Evolutionary conservation across 2,329 filamentous ascomycete genomes (phyloP).

Genomic region (Cladosporium velox): DNA sequence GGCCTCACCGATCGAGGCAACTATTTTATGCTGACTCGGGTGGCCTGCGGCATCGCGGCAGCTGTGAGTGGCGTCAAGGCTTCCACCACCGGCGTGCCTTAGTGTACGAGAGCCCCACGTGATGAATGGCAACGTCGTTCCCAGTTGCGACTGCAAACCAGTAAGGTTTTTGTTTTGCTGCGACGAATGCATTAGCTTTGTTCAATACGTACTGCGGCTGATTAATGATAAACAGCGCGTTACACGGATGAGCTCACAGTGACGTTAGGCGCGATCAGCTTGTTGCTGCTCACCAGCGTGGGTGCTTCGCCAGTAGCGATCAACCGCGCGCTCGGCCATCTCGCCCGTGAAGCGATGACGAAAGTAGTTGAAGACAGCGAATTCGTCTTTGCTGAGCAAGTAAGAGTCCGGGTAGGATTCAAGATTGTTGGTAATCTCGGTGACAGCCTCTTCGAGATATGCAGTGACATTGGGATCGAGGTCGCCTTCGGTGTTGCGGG

Average conservation of each 20-base stretch:
- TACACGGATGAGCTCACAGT: constrained; percentile 12
- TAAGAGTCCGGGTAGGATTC: constrained; percentile 67
- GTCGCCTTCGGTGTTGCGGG: constrained; percentile 70
- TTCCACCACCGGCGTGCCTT: constrained; percentile 6
- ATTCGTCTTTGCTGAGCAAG: constrained; percentile 74
- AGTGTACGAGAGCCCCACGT: constrained; percentile 8
- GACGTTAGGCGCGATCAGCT: constrained; percentile 19
- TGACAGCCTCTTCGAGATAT: constrained; percentile 66
- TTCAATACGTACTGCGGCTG: background rate
- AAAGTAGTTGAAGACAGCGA: constrained; percentile 85
- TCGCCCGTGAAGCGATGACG: constrained; percentile 63
- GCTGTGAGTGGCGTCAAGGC: constrained; percentile 9
- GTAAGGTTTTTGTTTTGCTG: constrained; percentile 11
- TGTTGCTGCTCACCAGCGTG: constrained; percentile 11
- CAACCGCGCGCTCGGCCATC: constrained; percentile 55
- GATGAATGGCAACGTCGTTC: constrained; percentile 13
- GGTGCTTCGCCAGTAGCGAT: constrained; percentile 57
- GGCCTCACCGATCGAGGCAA: constrained; percentile 15
- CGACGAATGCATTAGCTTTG: constrained; percentile 19
- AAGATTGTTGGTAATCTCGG: constrained; percentile 68
- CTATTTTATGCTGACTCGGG: constrained; percentile 9
- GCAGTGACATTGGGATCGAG: constrained; percentile 63
- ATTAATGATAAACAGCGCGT: background rate
- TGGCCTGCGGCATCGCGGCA: constrained; percentile 5
- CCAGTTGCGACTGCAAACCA: background rate